Percentiles rank a stretch among this genome's conserved stretches.
phyloP scores from a whole-genome alignment of 1,284 basidiomycete genomes.

The Boletellus dicymbophilus region DNA sequence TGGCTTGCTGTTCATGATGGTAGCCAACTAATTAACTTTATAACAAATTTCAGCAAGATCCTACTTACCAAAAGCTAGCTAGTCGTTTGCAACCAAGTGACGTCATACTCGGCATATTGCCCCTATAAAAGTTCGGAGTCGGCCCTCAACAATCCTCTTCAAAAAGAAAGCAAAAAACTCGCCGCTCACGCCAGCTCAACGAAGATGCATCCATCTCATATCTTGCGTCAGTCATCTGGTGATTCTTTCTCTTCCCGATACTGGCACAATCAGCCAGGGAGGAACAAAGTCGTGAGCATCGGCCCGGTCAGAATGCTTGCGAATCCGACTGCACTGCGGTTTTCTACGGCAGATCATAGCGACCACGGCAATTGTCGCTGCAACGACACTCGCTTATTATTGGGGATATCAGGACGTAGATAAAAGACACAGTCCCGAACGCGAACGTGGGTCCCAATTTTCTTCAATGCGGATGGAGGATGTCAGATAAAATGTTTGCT shows the following conservation, averaged over 20 bases:
- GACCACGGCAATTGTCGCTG: slow-evolving; percentile 26
- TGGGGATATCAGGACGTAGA: slow-evolving; percentile 37
- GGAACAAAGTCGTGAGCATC: slow-evolving; percentile 33
- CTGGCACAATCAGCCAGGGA: slow-evolving; percentile 35
- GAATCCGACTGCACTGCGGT: neutral
- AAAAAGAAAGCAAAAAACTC: neutral
- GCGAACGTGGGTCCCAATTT: slow-evolving; percentile 17
- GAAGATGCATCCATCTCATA: slow-evolving; percentile 27
- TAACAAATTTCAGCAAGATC: too few relatives aligned
- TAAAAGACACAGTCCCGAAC: slow-evolving; percentile 28
- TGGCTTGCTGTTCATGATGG: slow-evolving; percentile 12
- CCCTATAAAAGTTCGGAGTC: slow-evolving; percentile 23
- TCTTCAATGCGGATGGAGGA: too few relatives aligned
- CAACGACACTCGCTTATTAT: slow-evolving; percentile 35
- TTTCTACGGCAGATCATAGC: slow-evolving; percentile 28
- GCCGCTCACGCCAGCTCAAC: neutral
- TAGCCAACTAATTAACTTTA: too few relatives aligned
- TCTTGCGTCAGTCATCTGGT: slow-evolving; percentile 24
- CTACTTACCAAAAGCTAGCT: too few relatives aligned
- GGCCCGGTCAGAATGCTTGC: neutral
- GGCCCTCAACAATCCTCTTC: slow-evolving; percentile 15
- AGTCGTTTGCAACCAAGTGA: slow-evolving; percentile 19
- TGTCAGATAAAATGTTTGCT: too few relatives aligned
- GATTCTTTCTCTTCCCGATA: slow-evolving; percentile 31
- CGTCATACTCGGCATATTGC: slow-evolving; percentile 23